Evolutionary conservation across 495 filamentous ascomycete species (phyloP).

Genomic region (Apiosordaria backusii): DNA sequence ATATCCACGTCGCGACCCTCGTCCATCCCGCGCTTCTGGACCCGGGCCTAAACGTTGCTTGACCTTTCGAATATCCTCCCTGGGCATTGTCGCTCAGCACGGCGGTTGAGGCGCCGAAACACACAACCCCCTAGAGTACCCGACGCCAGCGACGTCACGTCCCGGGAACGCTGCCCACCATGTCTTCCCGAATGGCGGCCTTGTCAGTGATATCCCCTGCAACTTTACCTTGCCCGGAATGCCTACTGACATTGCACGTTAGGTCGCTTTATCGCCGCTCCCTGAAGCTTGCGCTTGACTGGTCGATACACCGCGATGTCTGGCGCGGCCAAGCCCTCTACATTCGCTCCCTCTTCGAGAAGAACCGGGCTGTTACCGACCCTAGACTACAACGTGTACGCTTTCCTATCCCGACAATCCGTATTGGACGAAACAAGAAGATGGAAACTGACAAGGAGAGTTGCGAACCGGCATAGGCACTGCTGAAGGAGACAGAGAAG

Average conservation of each 20-base stretch:
- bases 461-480: slow-evolving; percentile 46
- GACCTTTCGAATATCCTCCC: background rate
- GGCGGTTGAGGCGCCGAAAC: slow-evolving; percentile 4
- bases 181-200: slow-evolving; percentile 46
- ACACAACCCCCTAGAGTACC: background rate
- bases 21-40: slow-evolving; percentile 6
- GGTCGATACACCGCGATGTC: slow-evolving; percentile 82
- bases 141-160: background rate
- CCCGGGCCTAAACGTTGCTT: background rate
- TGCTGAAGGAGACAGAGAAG: slow-evolving; percentile 83
- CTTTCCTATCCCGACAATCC: background rate
- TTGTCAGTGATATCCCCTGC: slow-evolving; percentile 35
- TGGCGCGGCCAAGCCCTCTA: slow-evolving; percentile 97
- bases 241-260: slow-evolving; percentile 17
- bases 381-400: slow-evolving; percentile 82
- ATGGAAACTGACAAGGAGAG: background rate
- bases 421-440: background rate
- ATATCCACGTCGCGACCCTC: slow-evolving; percentile 14
- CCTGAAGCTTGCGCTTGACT: slow-evolving; percentile 89
- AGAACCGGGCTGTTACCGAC: slow-evolving; percentile 81
- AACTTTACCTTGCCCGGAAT: background rate
- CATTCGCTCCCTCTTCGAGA: slow-evolving; percentile 91
- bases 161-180: slow-evolving; percentile 29
- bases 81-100: background rate
- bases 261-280: slow-evolving; percentile 93